These are phyloP conservation scores for Sicyos baderoa DNA, from an alignment of 306 rosid species.

Conservation along the genomic window DNA sequence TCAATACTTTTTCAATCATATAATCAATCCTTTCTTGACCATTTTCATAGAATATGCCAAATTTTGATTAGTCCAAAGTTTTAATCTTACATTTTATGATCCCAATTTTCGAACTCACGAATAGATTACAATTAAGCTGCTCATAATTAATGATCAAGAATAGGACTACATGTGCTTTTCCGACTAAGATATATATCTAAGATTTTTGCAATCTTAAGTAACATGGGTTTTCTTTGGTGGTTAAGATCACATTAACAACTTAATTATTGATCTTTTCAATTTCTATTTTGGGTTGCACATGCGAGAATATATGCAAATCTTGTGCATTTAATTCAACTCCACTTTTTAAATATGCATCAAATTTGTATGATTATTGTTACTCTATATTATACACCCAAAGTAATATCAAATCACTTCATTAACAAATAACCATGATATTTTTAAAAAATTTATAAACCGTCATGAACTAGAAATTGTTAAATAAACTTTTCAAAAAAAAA, in stretches of 20 bases:
- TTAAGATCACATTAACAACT: slow-evolving; percentile 14
- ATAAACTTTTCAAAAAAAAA: too few relatives aligned
- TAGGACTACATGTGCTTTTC: slow-evolving; percentile 5
- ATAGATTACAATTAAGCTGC: not conserved
- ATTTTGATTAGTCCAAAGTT: not conserved
- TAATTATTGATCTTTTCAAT: not conserved
- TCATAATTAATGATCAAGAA: not conserved
- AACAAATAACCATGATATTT: not conserved
- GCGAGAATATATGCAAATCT: slow-evolving; percentile 18
- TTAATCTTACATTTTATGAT: not conserved
- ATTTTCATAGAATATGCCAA: not conserved
- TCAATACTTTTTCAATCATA: not conserved
- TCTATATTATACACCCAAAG: not conserved
- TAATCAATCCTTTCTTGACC: not conserved
- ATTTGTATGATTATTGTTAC: not conserved
- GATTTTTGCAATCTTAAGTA: slow-evolving; percentile 11
- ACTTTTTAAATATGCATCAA: not conserved
- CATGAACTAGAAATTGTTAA: not conserved
- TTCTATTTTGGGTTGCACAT: slow-evolving; percentile 10
- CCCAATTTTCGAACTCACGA: not conserved
- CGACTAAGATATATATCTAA: not conserved
- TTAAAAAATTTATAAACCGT: not conserved
- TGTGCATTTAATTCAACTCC: slow-evolving; percentile 1
- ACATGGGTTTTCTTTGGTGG: slow-evolving; percentile 2
- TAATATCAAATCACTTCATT: not conserved